Evolutionary conservation across 1,284 basidiomycete genomes (phyloP), one percentile per base, ranked within the genome.

Genomic region (Phaffia rhodozyma): DNA sequence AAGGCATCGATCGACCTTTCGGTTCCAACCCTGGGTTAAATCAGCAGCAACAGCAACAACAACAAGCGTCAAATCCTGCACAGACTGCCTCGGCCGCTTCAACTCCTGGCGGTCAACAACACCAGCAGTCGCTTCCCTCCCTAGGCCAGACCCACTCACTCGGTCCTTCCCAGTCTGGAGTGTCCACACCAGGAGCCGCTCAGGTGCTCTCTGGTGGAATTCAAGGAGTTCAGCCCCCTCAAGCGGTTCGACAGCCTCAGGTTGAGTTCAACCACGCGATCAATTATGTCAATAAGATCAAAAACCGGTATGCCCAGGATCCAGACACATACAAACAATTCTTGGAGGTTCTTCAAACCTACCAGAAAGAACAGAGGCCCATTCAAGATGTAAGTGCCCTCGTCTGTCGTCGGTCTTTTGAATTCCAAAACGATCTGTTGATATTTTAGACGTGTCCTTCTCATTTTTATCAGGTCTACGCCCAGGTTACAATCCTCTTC

Each of bases 201-300:
- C 51, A 43, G 38, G 38, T 43, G 13, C 38, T 43, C 38, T 43
- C 38, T 47, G 56, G 23, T 16, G 20, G n/a, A 16, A 6, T 30
- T 27, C 34, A 25, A 5, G 56, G 23, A 48, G 32, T 1, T n/a
- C 56, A 43, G 56, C 34, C 56, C n/a, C 38, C 34, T 25, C 18
- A 23, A 18, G 56, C 32, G n/a, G 56, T 27, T 18, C 54, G 38
- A 43, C 53, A 27, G 53, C 63, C 59, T 47, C 58, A 61, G 64
- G 75, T 82, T 67, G 92, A 97, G 74, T 97, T 98, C 80, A 92
- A 97, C 75, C 91, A 94, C 73, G 96, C 96, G 27, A 97, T 98
- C 70, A 86, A 91, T 71, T 99, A 94, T 74, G 86, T 99, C 70
- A 97, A 97, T 82, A 94, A 93, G 81, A 98, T 99, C 80, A 98